Evolutionary conservation across 768 basidiomycete species (phyloP).

Genomic region (Amanita pseudoporphyria): DNA sequence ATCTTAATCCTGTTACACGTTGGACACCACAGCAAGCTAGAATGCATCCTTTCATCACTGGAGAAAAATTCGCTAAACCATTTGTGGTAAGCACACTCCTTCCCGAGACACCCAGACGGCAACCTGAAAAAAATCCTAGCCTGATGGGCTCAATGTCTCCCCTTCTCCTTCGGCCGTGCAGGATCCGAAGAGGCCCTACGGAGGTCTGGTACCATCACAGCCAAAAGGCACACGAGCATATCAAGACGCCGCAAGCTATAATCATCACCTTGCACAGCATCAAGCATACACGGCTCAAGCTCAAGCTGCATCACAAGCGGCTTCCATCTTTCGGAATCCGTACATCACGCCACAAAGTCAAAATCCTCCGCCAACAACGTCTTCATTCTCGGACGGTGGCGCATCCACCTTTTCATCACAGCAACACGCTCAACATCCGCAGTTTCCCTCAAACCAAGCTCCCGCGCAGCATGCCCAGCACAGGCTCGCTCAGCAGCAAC

Average conservation of each 20-base stretch:
- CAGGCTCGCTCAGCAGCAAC: slow-evolving; percentile 38
- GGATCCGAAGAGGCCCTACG: slow-evolving; percentile 85
- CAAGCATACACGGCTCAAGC: slow-evolving; percentile 88
- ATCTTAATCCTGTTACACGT: slow-evolving; percentile 88
- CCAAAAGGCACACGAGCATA: slow-evolving; percentile 79
- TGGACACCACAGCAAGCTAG: slow-evolving; percentile 98
- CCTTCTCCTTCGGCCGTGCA: slow-evolving; percentile 21
- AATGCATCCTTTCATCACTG: slow-evolving; percentile 95
- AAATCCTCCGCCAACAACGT: slow-evolving; percentile 21
- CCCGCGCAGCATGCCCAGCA: slow-evolving; percentile 32
- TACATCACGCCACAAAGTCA: slow-evolving; percentile 54
- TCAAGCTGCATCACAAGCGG: slow-evolving; percentile 64
- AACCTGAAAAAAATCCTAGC: slow-evolving; percentile 25
- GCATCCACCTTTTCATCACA: slow-evolving; percentile 20
- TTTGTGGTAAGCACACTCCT: slow-evolving; percentile 52
- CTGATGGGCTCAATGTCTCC: slow-evolving; percentile 34
- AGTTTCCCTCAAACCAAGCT: slow-evolving; percentile 28
- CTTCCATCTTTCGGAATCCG: slow-evolving; percentile 70
- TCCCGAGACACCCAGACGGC: background rate
- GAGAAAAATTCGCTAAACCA: slow-evolving; percentile 88
- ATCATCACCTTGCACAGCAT: slow-evolving; percentile 90
- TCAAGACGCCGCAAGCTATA: slow-evolving; percentile 89
- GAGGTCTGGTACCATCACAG: slow-evolving; percentile 86
- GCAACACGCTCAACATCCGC: slow-evolving; percentile 32
- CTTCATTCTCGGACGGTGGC: slow-evolving; percentile 21